Evolutionary conservation across 768 basidiomycete genomes (phyloP), one percentile per base, ranked within the genome.

Genomic region (Boletus edulis): DNA sequence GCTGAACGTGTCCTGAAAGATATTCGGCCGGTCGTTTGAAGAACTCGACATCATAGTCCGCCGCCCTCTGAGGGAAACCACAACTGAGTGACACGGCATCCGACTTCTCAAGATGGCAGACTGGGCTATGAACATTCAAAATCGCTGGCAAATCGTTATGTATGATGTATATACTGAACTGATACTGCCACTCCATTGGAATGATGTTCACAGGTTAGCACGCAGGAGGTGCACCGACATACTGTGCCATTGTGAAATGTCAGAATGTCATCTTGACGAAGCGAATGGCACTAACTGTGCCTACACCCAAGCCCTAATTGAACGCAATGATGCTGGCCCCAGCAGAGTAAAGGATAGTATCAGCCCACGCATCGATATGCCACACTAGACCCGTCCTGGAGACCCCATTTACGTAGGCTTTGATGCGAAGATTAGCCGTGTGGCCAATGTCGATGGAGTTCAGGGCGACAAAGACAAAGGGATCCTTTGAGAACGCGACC

Each of bases 401-500:
- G 49, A 58, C 44, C 0, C 27, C 45, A n/a, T 62, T 42, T 0
- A 59, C 63, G 9, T 62, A 62, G 5, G 63, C 38, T 0, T 24
- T 45, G 13, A 65, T 4, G 18, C 63, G 63, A n/a, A 65, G 49
- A 55, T 45, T 52, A 1, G 39, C 37, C 37, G n/a, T 37, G 49
- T 38, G 43, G 42, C 38, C 52, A 0, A 65, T 17, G 42, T 65
- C 50, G 35, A 65, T 31, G 17, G 13, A 46, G 42, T 65, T 64
- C 47, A 58, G 40, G 6, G 59, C 59, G n/a, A 65, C 37, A n/a
- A 64, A 64, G 5, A 64, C 63, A 14, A 13, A 1, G 12, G 34
- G 34, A 14, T 35, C 12, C 34, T 35, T 11, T 35, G 34, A 35
- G 14, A 41, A 1, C 42, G 4, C 4, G 15, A 43, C 42, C 3